Base-by-base conservation (phyloP, 2,329 filamentous ascomycete genomes). In the Arthrinium phaeospermum region DNA sequence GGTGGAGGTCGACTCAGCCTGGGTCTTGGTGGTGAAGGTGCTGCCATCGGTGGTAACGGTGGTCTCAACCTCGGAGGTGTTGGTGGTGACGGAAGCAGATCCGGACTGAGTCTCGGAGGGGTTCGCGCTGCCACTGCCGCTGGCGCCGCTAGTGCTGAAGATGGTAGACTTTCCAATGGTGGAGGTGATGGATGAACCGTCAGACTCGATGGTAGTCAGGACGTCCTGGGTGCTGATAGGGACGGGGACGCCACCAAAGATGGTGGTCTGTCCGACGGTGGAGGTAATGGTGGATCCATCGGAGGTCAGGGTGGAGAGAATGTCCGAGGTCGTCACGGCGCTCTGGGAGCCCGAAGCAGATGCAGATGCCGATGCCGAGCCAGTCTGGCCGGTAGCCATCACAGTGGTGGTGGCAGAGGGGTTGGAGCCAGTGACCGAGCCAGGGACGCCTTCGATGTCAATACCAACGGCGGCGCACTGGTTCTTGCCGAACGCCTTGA, bases 21-120 rank as follows among this genome's bases (percentile, higher is more conserved):
- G 67, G n/a, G 67, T 68, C 41, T n/a, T 68, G 45, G 67, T 68
- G 44, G 27, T 30, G 67, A 68, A 68, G 5, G 67, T 68, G 67
- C 67, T 68, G 30, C 67, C 67, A 34, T 34, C 41, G 22, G 41
- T 46, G 27, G 67, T 68, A 41, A 68, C 30, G n/a, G 67, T 68
- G n/a, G 67, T 68, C 2, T 45, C 67, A 8, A 68, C 67, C 13
- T 68, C 44, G 24, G 67, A 68, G 19, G 67, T 47, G 41, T 30
- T 34, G 44, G 67, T 41, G 19, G 22, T 47, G 19, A 68, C 67
- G n/a, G 67, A 68, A 24, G 41, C 67, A 19, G 67, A 68, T 41
- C 34, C 57, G 34, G 57, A 64, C 57, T 64, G 57, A 4, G 57
- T 41, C 67, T 30, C n/a, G 14, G 67, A 46, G 3, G 64, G 37